A percentile compares a stretch with the other conserved stretches of the same genome.
phyloP scores from a whole-genome alignment of 805 yeast genomes.

The Candida ovalis region DNA sequence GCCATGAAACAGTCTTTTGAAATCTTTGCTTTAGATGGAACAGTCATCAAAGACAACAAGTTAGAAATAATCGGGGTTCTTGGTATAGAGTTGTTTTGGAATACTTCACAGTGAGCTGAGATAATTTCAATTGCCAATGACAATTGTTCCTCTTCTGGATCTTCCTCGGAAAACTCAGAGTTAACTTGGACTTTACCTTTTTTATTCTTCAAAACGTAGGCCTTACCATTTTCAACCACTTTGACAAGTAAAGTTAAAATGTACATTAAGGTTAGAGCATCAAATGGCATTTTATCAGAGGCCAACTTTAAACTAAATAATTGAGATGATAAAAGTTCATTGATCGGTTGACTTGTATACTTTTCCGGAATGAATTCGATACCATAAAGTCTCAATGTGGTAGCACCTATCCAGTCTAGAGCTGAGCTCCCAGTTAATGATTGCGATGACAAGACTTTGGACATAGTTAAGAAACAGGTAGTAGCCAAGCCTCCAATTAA shows the following conservation, averaged over 20 bases:
- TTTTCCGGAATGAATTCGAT: conserved; percentile 43
- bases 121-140: conserved; percentile 73
- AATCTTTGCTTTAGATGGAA: conserved; percentile 74
- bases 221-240: conserved; percentile 65
- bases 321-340: conserved; percentile 57
- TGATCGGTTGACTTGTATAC: conserved; percentile 47
- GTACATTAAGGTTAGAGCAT: conserved; percentile 64
- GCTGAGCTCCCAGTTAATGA: conserved; percentile 43
- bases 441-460: conserved; percentile 41
- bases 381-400: conserved; percentile 57
- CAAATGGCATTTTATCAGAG: conserved; percentile 69
- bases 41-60: conserved; percentile 60
- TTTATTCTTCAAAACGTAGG: conserved; percentile 47
- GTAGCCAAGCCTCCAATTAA: conserved; percentile 39
- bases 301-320: conserved; percentile 73
- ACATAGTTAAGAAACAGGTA: conserved; percentile 49
- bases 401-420: conserved; percentile 59
- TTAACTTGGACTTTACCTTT: conserved; percentile 46
- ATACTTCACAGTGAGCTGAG: conserved; percentile 61
- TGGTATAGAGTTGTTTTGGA: conserved; percentile 65
- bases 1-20: conserved; percentile 82
- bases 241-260: conserved; percentile 68
- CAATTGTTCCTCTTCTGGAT: conserved; percentile 84
- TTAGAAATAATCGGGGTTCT: conserved; percentile 60
- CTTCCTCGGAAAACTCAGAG: conserved; percentile 74